These are phyloP conservation scores for Geotrichum histeridarum DNA, from an alignment of 1,139 yeast species.

Conservation along the genomic window DNA sequence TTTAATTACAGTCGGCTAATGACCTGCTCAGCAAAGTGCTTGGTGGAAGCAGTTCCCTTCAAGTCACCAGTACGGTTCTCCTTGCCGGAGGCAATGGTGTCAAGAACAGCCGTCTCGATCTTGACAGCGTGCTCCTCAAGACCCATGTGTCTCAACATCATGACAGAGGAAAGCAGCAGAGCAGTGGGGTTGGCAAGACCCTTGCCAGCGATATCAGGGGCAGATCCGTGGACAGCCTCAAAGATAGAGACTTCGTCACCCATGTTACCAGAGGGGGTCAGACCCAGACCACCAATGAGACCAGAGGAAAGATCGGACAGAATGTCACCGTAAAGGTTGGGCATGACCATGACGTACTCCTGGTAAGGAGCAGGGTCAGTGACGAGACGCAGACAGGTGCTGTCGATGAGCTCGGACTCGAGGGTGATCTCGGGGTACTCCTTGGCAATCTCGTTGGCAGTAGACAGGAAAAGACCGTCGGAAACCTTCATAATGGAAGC, in stretches of 20 bases:
- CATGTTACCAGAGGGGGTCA: slow-evolving; percentile 96
- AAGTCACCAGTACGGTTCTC: slow-evolving; percentile 94
- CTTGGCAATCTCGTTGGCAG: slow-evolving; percentile 83
- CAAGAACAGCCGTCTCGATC: slow-evolving; percentile 59
- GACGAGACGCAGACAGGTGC: slow-evolving; percentile 92
- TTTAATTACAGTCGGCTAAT: slow-evolving; percentile 38
- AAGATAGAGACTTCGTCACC: slow-evolving; percentile 97
- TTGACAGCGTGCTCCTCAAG: slow-evolving; percentile 77
- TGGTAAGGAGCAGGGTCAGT: slow-evolving; percentile 97
- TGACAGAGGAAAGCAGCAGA: slow-evolving; percentile 82
- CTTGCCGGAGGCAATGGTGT: slow-evolving; percentile 54
- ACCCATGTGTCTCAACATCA: slow-evolving; percentile 93
- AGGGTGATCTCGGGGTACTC: slow-evolving; percentile 55
- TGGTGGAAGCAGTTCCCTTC: slow-evolving; percentile 86
- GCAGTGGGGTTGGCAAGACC: slow-evolving; percentile 98
- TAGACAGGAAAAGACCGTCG: slow-evolving; percentile 94
- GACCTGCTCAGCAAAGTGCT: slow-evolving; percentile 80
- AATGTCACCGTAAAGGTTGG: slow-evolving; percentile 96
- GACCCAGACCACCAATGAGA: slow-evolving; percentile 96
- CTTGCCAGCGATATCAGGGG: slow-evolving; percentile 90
- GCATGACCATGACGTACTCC: slow-evolving; percentile 95
- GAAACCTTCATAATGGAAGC: slow-evolving; percentile 99
- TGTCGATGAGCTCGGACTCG: slow-evolving; percentile 49
- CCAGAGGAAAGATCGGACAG: slow-evolving; percentile 98
- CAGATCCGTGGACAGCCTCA: slow-evolving; percentile 99